phyloP scores from a whole-genome alignment of 2,329 filamentous ascomycete genomes.

The Dactylellina sp. region DNA sequence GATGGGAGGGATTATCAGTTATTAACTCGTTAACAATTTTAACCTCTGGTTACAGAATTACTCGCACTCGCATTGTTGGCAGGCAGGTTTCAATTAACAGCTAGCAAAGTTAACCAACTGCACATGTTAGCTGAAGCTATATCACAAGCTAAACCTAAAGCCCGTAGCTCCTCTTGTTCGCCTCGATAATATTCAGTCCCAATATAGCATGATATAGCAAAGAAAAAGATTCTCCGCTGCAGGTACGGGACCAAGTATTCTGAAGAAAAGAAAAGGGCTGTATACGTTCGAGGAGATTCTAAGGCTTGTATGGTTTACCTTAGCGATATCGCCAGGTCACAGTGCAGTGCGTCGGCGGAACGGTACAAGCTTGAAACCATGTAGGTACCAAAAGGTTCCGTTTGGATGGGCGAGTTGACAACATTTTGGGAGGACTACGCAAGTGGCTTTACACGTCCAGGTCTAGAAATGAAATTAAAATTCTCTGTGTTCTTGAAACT shows the following conservation, averaged over 20 bases:
- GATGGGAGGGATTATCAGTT: background rate
- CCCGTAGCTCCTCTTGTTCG: background rate
- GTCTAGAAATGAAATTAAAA: constrained; percentile 7
- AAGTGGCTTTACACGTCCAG: constrained; percentile 8
- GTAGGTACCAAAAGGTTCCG: constrained; percentile 51
- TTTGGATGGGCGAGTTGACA: constrained; percentile 22
- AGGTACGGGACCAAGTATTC: constrained; percentile 22
- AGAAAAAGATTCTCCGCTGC: constrained; percentile 11
- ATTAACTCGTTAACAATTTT: background rate
- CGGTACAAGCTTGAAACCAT: constrained; percentile 37
- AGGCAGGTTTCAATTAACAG: constrained; percentile 1
- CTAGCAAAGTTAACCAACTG: background rate
- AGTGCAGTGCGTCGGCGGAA: constrained; percentile 25
- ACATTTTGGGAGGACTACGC: constrained; percentile 3
- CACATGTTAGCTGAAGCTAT: too few relatives aligned
- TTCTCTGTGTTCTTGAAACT: constrained; percentile 11
- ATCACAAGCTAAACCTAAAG: too few relatives aligned
- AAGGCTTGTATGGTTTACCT: constrained; percentile 32
- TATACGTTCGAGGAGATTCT: constrained; percentile 17
- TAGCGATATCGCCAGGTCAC: constrained; percentile 52
- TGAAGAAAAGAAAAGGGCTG: too few relatives aligned
- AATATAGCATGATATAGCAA: too few relatives aligned
- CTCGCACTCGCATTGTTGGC: background rate
- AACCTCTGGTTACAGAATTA: too few relatives aligned
- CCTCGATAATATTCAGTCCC: background rate